These are phyloP conservation scores for Durusdinium trenchii DNA, from an alignment of 73 alveolate genomes.

Conservation along the genomic window DNA sequence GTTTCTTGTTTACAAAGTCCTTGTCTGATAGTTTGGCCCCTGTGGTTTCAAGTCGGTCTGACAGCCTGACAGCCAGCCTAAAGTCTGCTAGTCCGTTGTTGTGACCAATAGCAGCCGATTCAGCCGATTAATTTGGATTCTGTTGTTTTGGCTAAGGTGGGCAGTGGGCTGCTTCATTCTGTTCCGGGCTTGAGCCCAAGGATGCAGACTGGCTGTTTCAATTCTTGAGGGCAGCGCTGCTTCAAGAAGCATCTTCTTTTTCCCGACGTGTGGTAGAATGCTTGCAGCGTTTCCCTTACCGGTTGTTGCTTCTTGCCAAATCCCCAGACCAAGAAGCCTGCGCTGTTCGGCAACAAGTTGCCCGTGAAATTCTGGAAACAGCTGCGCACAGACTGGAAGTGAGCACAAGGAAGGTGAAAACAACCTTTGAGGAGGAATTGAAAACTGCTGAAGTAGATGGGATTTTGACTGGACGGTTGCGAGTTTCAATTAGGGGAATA, in stretches of 20 bases:
- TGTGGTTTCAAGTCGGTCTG: no score
- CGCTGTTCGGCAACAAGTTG: neutral
- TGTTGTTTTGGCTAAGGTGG: no score
- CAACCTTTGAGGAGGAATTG: neutral
- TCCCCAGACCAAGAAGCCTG: neutral
- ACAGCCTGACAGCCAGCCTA: no score
- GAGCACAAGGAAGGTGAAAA: neutral
- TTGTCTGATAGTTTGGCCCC: no score
- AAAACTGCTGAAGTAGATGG: neutral
- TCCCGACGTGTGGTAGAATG: neutral
- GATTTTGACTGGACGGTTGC: neutral
- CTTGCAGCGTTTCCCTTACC: neutral
- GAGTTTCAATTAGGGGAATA: slow-evolving; percentile 13
- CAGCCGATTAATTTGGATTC: no score
- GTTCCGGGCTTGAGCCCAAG: neutral
- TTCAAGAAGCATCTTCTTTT: neutral
- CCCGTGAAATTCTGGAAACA: neutral
- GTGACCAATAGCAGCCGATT: no score
- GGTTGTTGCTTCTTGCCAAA: neutral
- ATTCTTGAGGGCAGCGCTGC: neutral
- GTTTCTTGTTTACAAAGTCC: no score
- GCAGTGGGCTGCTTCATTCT: no score
- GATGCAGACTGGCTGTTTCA: neutral
- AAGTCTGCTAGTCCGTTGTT: no score
- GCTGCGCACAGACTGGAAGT: neutral